phyloP scores from a whole-genome alignment of 495 filamentous ascomycete species.

The Talaromyces stipitatus region DNA sequence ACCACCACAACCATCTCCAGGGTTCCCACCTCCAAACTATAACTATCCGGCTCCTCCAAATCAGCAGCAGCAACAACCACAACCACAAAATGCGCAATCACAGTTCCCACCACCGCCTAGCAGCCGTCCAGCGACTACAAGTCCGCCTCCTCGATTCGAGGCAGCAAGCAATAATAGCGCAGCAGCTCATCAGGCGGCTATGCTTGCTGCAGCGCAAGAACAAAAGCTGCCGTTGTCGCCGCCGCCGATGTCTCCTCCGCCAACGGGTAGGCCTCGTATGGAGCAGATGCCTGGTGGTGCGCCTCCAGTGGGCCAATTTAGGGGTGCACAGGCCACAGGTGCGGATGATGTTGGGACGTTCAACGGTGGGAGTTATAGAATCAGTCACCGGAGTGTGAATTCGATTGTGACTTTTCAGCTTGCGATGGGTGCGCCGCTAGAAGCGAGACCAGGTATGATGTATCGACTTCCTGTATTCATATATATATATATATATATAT shows the following conservation, averaged over 20 bases:
- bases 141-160: conserved; percentile 8
- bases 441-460: conserved; percentile 65
- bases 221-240: conserved; percentile 15
- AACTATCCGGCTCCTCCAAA: conserved; percentile 27
- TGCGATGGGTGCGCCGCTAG: conserved; percentile 79
- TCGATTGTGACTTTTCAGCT: conserved; percentile 83
- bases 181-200: conserved; percentile 4
- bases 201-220: conserved; percentile 7
- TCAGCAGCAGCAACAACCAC: conserved; percentile 15
- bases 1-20: conserved; percentile 20
- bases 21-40: conserved; percentile 26
- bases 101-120: conserved; percentile 11
- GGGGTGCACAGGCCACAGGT: conserved; percentile 46
- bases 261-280: conserved; percentile 14
- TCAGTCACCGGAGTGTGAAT: conserved; percentile 89
- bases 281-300: conserved; percentile 36
- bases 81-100: conserved; percentile 17
- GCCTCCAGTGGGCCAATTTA: conserved; percentile 45
- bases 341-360: conserved; percentile 86
- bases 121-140: conserved; percentile 11
- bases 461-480: background rate
- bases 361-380: conserved; percentile 89
- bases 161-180: conserved; percentile 9
- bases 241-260: conserved; percentile 14
- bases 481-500: background rate